Percentiles rank a stretch among this genome's conserved stretches.
Conservation (phyloP, 192 early-diverging fungal genomes). For the Podila epicladia region DNA sequence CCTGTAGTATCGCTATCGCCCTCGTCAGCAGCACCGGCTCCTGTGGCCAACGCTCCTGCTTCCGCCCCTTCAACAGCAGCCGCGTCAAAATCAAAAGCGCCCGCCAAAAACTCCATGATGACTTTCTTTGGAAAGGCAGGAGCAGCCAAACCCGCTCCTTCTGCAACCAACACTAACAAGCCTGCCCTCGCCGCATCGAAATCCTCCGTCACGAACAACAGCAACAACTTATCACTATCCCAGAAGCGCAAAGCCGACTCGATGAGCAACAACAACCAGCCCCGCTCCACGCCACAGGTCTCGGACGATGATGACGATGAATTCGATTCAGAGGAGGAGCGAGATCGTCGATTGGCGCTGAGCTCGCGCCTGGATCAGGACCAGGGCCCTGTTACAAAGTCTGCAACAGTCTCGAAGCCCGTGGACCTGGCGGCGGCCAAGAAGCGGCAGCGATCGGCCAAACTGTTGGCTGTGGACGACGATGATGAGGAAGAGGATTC, state of each 20-base stretch:
- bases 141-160: background rate
- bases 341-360: conserved; percentile 35
- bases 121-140: conserved; percentile 43
- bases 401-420: background rate
- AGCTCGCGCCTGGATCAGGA: conserved; percentile 42
- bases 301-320: conserved; percentile 18
- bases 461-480: conserved; percentile 31
- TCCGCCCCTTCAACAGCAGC: background rate
- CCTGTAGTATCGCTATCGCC: background rate
- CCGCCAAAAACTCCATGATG: conserved; percentile 23
- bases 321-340: conserved; percentile 44
- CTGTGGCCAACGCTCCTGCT: background rate
- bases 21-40: background rate
- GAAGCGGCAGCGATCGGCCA: conserved; percentile 32
- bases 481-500: conserved; percentile 29
- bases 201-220: background rate
- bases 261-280: background rate
- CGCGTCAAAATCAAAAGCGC: background rate
- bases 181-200: background rate
- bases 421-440: conserved; percentile 25
- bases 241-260: conserved; percentile 42
- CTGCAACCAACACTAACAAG: background rate
- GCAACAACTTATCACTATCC: conserved; percentile 12
- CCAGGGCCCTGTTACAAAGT: conserved; percentile 8
- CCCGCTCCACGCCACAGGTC: background rate